These are phyloP conservation scores for Pleurotus platypus DNA, from an alignment of 768 basidiomycete species.

Conservation along the genomic window DNA sequence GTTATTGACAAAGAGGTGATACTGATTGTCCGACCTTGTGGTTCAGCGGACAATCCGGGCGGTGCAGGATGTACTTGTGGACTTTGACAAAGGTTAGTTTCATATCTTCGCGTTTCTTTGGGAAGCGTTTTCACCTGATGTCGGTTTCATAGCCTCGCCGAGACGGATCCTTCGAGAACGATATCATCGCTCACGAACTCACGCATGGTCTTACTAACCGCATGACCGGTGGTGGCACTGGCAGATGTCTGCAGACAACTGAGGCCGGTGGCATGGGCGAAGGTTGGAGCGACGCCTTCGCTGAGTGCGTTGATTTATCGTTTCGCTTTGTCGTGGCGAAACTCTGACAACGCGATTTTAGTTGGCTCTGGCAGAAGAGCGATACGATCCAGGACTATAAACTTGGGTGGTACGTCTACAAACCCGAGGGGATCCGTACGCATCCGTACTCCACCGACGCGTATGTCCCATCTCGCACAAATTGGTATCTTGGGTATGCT, in stretches of 20 bases:
- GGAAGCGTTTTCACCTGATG: not conserved
- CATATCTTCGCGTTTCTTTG: not conserved
- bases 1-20: not conserved
- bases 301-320: constrained; percentile 6
- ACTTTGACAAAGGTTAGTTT: constrained; percentile 11
- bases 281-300: constrained; percentile 40
- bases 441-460: constrained; percentile 45
- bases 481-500: no score
- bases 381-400: constrained; percentile 14
- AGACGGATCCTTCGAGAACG: constrained; percentile 47
- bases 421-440: constrained; percentile 39
- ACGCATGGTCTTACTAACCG: constrained; percentile 8
- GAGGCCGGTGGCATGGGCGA: constrained; percentile 52
- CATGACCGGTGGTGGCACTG: constrained; percentile 19
- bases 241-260: constrained; percentile 43
- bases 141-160: constrained; percentile 28
- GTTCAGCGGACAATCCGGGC: constrained; percentile 29
- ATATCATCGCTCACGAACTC: constrained; percentile 17
- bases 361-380: constrained; percentile 22
- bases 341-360: constrained; percentile 18
- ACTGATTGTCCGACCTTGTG: not conserved
- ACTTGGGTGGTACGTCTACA: constrained; percentile 19
- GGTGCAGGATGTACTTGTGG: constrained; percentile 21
- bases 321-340: constrained; percentile 3
- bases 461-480: constrained; percentile 9